A percentile compares a stretch with the other conserved stretches of the same genome.
These are phyloP conservation scores for Daldinia sp. DNA, from an alignment of 2,329 filamentous ascomycete species.

Conservation along the genomic window DNA sequence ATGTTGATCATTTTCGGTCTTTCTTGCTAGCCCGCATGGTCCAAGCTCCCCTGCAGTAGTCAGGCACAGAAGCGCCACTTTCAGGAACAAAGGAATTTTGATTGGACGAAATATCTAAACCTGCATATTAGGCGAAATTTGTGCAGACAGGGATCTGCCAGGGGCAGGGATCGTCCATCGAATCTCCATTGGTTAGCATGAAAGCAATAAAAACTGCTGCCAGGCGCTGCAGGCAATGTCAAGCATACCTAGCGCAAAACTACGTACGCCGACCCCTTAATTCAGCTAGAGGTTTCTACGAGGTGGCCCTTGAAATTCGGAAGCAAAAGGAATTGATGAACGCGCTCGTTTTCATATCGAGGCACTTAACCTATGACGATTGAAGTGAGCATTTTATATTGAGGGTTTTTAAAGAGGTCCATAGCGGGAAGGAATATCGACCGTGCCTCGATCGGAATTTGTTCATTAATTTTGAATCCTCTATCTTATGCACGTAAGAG, in stretches of 20 bases:
- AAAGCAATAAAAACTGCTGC: slow-evolving; percentile 8
- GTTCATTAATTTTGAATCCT: slow-evolving; percentile 6
- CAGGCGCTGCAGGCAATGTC: background rate
- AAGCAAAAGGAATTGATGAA: background rate
- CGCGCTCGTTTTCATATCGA: background rate
- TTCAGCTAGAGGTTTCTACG: slow-evolving; percentile 5
- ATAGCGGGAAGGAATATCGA: slow-evolving; percentile 5
- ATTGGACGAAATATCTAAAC: slow-evolving; percentile 26
- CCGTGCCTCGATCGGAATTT: slow-evolving; percentile 11
- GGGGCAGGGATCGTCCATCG: slow-evolving; percentile 18
- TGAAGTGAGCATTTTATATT: background rate
- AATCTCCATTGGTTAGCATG: slow-evolving; percentile 24
- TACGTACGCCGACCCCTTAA: slow-evolving; percentile 29
- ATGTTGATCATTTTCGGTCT: slow-evolving; percentile 33
- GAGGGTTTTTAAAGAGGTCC: background rate
- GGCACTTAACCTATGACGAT: background rate
- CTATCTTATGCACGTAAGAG: slow-evolving; percentile 3
- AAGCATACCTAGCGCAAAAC: no score
- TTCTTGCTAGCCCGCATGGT: slow-evolving; percentile 18
- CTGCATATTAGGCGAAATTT: slow-evolving; percentile 39
- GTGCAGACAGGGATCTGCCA: slow-evolving; percentile 23
- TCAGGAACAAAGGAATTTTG: slow-evolving; percentile 31
- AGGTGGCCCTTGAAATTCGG: background rate
- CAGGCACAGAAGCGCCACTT: slow-evolving; percentile 36
- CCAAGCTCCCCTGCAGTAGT: slow-evolving; percentile 34